Percentiles rank a stretch among this genome's conserved stretches.
These are phyloP conservation scores for Dictyostelium capitatum DNA, from an alignment of 78 protist species.

Conservation along the genomic window DNA sequence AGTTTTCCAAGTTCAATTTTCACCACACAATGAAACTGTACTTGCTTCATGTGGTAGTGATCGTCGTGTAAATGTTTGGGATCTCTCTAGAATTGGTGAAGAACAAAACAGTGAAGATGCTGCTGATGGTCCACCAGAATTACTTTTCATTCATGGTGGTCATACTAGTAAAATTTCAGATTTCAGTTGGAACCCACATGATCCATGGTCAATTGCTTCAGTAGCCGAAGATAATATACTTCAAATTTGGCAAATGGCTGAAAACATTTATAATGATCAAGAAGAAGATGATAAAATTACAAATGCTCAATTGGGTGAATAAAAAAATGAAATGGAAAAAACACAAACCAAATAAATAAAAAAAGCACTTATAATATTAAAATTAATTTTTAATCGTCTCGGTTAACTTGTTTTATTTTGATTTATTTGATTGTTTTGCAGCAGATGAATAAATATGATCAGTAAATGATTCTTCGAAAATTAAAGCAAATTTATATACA, in stretches of 20 bases:
- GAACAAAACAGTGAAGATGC: constrained; percentile 96
- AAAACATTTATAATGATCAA: constrained; percentile 86
- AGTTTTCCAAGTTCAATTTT: constrained; percentile 89
- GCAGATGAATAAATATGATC: constrained; percentile 56
- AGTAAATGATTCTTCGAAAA: constrained; percentile 79
- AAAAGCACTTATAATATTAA: neutral
- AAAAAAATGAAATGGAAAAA: neutral
- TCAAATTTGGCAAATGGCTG: constrained; percentile 97
- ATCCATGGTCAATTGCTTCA: constrained; percentile 93
- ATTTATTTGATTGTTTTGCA: neutral
- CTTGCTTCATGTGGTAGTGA: constrained; percentile 92
- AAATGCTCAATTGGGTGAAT: constrained; percentile 58
- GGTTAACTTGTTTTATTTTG: neutral
- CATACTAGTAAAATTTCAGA: constrained; percentile 95
- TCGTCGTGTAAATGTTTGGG: constrained; percentile 96
- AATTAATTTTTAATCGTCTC: neutral
- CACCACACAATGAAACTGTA: constrained; percentile 94
- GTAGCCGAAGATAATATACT: constrained; percentile 97
- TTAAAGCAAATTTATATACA: constrained; percentile 73
- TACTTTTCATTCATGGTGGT: constrained; percentile 98
- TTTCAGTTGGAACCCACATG: constrained; percentile 94
- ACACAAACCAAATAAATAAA: neutral
- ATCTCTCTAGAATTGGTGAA: constrained; percentile 92
- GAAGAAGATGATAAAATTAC: constrained; percentile 71
- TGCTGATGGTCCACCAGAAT: constrained; percentile 98